phyloP scores from a whole-genome alignment of 345 rosid species.

The Anastatica hierochuntica region DNA sequence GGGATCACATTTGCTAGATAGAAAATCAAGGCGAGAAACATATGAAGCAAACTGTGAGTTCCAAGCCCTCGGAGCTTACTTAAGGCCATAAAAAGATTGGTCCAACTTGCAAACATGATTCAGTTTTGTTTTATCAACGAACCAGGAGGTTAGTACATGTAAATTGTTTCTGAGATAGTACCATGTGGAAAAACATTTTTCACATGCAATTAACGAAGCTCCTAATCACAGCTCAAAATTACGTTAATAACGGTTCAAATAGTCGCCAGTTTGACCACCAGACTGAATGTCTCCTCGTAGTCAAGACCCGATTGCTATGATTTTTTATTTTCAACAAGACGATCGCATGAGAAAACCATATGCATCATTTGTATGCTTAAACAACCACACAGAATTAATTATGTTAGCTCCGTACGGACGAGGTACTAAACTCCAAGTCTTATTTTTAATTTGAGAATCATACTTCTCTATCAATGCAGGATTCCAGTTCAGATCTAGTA shows the following conservation, averaged over 20 bases:
- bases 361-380: background rate
- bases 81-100: background rate
- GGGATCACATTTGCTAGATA: too few species aligned
- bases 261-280: background rate
- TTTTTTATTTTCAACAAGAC: background rate
- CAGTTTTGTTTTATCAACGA: background rate
- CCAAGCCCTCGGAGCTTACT: background rate
- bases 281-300: background rate
- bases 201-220: background rate
- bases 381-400: background rate
- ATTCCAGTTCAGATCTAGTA: too few species aligned
- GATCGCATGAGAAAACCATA: background rate
- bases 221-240: background rate
- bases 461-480: too few species aligned
- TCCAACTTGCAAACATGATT: background rate
- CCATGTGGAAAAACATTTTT: background rate
- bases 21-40: too few species aligned
- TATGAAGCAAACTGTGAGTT: background rate
- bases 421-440: background rate
- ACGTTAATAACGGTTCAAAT: background rate
- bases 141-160: background rate
- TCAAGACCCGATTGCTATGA: background rate
- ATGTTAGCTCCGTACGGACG: background rate
- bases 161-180: background rate
- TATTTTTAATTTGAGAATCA: too few species aligned